Evolutionary conservation across 768 basidiomycete species (phyloP).

Genomic region (Boletus speciosus): DNA sequence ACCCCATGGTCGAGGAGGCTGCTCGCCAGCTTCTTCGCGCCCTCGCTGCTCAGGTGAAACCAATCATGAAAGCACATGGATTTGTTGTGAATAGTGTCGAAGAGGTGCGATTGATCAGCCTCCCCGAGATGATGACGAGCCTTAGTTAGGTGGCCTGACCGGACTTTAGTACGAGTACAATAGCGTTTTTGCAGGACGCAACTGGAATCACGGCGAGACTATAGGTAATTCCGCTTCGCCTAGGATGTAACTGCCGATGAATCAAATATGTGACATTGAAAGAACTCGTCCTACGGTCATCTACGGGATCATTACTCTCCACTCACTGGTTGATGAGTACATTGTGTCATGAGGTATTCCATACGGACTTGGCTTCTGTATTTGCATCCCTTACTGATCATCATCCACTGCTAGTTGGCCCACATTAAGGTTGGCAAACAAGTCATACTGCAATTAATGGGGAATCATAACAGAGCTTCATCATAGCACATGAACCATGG

Average conservation of each 20-base stretch:
- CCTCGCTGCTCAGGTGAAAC: conserved; percentile 78
- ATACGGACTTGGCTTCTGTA: conserved; percentile 10
- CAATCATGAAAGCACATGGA: conserved; percentile 78
- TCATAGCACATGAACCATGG: conserved; percentile 79
- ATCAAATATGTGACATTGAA: background rate
- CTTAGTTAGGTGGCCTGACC: background rate
- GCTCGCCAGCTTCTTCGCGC: conserved; percentile 72
- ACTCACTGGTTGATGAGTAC: conserved; percentile 70
- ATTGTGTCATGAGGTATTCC: conserved; percentile 74
- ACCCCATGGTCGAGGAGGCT: conserved; percentile 50
- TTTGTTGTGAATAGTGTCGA: conserved; percentile 76
- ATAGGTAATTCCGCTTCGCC: conserved; percentile 46
- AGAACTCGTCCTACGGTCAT: conserved; percentile 74
- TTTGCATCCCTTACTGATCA: conserved; percentile 6
- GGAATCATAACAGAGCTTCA: background rate
- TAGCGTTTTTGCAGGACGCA: conserved; percentile 72
- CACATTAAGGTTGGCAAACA: conserved; percentile 63
- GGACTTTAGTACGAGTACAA: conserved; percentile 69
- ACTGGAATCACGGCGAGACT: conserved; percentile 83
- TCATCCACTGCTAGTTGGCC: conserved; percentile 51
- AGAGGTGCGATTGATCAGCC: conserved; percentile 49
- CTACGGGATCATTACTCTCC: conserved; percentile 58
- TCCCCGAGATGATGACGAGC: background rate
- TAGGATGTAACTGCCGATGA: background rate
- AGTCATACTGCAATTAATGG: background rate